Evolutionary conservation across 2,329 filamentous ascomycete genomes (phyloP), one percentile per base, ranked within the genome.

Genomic region (Magnaporthiopsis rhizophila): DNA sequence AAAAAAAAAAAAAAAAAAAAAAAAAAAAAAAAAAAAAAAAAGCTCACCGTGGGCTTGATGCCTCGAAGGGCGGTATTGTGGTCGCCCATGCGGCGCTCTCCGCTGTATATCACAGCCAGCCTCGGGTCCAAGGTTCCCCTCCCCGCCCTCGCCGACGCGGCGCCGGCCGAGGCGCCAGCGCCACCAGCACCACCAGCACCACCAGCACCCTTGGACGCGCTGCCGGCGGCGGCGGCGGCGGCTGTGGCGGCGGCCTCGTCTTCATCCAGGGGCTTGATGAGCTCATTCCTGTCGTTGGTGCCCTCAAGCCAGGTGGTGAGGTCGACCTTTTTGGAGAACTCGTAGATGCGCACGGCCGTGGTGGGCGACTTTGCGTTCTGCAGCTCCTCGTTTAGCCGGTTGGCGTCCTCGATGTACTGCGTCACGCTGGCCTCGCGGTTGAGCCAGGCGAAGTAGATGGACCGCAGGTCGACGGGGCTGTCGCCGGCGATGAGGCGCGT

Each of bases 371-470:
- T 24, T 26, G 81, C 80, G 13, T 81, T 81, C 1, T 80, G 81
- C 13, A 97, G 81, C 72, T 92, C 87, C 62, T 91, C 88, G 74
- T 96, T 96, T 65, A 98, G 82, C 69, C 87, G 83, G 71, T 90
- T 88, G 18, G 91, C 90, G 0, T 89, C 89, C 32, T 89, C 86
- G 76, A 97, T 95, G 82, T 98, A 98, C 71, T 96, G 92, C 13
- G 91, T 90, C 69, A 96, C 92, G 64, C 89, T 87, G 64, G 89
- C 87, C 79, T 98, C 94, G 75, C 92, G 92, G 78, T 97, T 96
- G 72, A 91, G 83, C 92, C 92, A 99, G 64, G 92, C 92, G 74
- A 98, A 97, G 80, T 94, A 97, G 77, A 97, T 94, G 74, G 90
- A 95, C 73, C 95, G 92, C 69, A 99, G 82, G 74, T 97, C 91